Evolutionary conservation across 2,329 filamentous ascomycete genomes (phyloP).

Genomic region (Alternaria solani): DNA sequence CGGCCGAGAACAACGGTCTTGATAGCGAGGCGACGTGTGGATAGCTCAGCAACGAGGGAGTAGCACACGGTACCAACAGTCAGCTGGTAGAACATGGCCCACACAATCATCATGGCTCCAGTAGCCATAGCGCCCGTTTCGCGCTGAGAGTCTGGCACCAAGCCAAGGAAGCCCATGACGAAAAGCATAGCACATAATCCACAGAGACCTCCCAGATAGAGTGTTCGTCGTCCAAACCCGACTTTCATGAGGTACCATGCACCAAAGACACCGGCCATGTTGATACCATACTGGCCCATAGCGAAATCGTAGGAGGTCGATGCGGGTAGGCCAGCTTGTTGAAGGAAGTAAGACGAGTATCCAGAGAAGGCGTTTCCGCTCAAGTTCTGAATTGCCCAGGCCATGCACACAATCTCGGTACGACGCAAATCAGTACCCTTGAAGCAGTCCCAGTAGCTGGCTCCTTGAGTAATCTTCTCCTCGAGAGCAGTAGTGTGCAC

Average conservation of each 20-base stretch:
- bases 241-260: constrained; percentile 81
- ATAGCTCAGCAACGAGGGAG: constrained; percentile 85
- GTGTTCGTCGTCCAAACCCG: constrained; percentile 75
- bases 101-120: constrained; percentile 75
- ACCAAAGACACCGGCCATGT: constrained; percentile 82
- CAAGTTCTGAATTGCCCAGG: constrained; percentile 60
- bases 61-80: constrained; percentile 91
- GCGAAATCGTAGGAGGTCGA: constrained; percentile 57
- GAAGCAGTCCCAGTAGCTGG: constrained; percentile 85
- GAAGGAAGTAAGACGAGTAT: constrained; percentile 60
- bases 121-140: constrained; percentile 74
- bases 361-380: constrained; percentile 58
- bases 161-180: constrained; percentile 82
- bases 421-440: constrained; percentile 78
- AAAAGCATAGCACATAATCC: constrained; percentile 79
- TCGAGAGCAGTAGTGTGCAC: constrained; percentile 86
- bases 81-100: constrained; percentile 73
- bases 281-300: constrained; percentile 68
- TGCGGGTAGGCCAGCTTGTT: constrained; percentile 56
- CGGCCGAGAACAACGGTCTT: constrained; percentile 90
- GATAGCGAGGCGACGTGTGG: constrained; percentile 82
- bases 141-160: constrained; percentile 69
- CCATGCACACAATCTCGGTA: constrained; percentile 73
- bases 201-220: constrained; percentile 77
- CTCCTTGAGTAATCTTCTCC: constrained; percentile 74